These are phyloP conservation scores for Coemansia sp. DNA, from an alignment of 192 early-diverging fungal genomes.

Conservation along the genomic window DNA sequence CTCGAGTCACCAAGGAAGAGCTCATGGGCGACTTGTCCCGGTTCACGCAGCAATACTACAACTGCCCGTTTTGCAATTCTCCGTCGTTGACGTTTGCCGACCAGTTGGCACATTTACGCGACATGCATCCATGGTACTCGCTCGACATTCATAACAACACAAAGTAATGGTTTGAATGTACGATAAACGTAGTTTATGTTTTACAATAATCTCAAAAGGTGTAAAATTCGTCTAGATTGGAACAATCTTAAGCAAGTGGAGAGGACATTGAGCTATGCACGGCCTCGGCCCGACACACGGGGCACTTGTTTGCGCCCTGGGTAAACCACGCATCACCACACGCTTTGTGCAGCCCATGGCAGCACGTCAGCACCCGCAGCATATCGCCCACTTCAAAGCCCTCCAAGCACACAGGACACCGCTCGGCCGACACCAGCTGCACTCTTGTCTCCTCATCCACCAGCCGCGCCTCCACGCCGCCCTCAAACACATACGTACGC, in stretches of 20 bases:
- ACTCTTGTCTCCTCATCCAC: slow-evolving; percentile 12
- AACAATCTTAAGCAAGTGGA: background rate
- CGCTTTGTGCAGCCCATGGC: slow-evolving; percentile 35
- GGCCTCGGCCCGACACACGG: slow-evolving; percentile 42
- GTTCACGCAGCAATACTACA: slow-evolving; percentile 30
- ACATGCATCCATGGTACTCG: slow-evolving; percentile 43
- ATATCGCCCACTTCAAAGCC: slow-evolving; percentile 29
- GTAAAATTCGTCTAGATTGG: no score
- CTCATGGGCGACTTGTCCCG: slow-evolving; percentile 20
- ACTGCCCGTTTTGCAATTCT: slow-evolving; percentile 44
- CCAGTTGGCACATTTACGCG: slow-evolving; percentile 25
- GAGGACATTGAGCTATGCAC: slow-evolving; percentile 6
- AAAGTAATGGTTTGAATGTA: slow-evolving; percentile 8
- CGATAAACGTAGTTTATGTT: background rate
- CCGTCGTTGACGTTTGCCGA: slow-evolving; percentile 14
- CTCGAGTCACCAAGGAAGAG: slow-evolving; percentile 17
- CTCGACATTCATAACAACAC: slow-evolving; percentile 35
- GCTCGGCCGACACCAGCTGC: slow-evolving; percentile 34
- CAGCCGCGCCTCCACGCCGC: slow-evolving; percentile 10
- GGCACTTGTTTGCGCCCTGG: slow-evolving; percentile 48
- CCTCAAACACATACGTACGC: slow-evolving; percentile 19
- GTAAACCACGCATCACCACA: slow-evolving; percentile 54
- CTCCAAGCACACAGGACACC: slow-evolving; percentile 50
- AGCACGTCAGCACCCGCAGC: slow-evolving; percentile 40
- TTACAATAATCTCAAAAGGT: slow-evolving; percentile 7